Evolutionary conservation across 495 filamentous ascomycete genomes (phyloP), one percentile per base, ranked within the genome.

Genomic region (Xylaria grammica): DNA sequence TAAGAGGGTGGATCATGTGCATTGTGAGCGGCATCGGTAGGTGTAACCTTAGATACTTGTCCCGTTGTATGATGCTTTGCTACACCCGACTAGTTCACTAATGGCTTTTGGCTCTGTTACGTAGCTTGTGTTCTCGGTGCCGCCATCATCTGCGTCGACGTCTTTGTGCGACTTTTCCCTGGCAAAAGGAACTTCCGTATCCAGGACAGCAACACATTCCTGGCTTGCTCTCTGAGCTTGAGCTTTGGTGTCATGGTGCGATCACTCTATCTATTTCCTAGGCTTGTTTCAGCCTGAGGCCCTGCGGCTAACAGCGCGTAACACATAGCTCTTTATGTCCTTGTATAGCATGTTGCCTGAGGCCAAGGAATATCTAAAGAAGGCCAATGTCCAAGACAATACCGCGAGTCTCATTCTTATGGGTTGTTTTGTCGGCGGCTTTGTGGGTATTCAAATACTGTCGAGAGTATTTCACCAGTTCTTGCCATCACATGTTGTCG

Each of bases 201-300:
- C 69, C 88, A 94, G 69, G 91, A 94, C 68, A 97, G 90, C 75
- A 93, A 89, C 77, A 82, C 82, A 22, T 99, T 99, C 75, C 82
- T 97, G 17, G 92, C 94, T 0, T 87, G 88, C 22, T 96, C 94
- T 2, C 78, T 98, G 64, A 96, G 93, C 77, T 78, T 99, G 53
- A 97, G 93, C 75, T 96, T 96, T 51, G 95, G 95, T 32, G 95
- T 99, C n/a, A 96, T 99, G 94, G 93, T 97, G 76, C 58, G 86
- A 9, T 24, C 32, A 20, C 45, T 63, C 52, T 56, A 17, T 11
- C 26, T 29, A 46, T 77, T 22, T 50, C 42, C 44, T 24, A 44
- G 49, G 11, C 10, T 24, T 49, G 8, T 19, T 40, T 52, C 17
- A n/a, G 45, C 53, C 11, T 26, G 54, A n/a, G 44, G 52, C 61